Conservation (phyloP, 805 yeast genomes). For the Lipomyces sp. region DNA sequence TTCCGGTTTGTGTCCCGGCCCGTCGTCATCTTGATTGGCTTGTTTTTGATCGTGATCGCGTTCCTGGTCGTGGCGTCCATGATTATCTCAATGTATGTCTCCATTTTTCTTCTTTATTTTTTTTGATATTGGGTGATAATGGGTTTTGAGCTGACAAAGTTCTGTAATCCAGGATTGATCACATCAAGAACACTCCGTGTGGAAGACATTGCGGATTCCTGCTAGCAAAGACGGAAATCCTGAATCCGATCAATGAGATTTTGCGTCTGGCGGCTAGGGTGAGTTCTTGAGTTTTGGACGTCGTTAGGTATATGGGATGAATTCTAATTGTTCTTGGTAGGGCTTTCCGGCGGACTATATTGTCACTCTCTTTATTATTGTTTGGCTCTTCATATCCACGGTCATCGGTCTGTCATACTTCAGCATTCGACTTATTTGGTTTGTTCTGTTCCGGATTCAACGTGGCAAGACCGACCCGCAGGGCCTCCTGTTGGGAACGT, state of each 20-base stretch:
- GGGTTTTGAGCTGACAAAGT: background rate
- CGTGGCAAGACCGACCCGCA: conserved; percentile 30
- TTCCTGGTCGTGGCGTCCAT: conserved; percentile 26
- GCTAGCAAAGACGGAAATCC: conserved; percentile 13
- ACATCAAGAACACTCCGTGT: conserved; percentile 24
- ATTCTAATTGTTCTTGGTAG: background rate
- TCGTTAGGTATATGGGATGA: no score
- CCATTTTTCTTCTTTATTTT: no score
- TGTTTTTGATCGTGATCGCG: conserved; percentile 20
- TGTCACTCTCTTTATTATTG: conserved; percentile 21
- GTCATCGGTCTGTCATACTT: conserved; percentile 29
- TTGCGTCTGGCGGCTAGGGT: conserved; percentile 24
- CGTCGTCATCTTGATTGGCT: conserved; percentile 19
- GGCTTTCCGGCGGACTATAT: conserved; percentile 30
- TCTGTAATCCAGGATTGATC: conserved; percentile 17
- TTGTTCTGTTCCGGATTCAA: conserved; percentile 28
- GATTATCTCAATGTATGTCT: conserved; percentile 20
- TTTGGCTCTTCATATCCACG: conserved; percentile 28
- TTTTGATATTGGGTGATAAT: background rate
- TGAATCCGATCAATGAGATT: conserved; percentile 27
- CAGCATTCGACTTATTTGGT: conserved; percentile 29
- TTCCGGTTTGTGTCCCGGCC: conserved; percentile 17
- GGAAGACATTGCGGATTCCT: conserved; percentile 28
- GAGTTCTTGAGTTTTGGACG: background rate
- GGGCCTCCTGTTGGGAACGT: conserved; percentile 25